Evolutionary conservation across 345 rosid species (phyloP), one percentile per base, ranked within the genome.

Genomic region (Ceriops zippeliana): DNA sequence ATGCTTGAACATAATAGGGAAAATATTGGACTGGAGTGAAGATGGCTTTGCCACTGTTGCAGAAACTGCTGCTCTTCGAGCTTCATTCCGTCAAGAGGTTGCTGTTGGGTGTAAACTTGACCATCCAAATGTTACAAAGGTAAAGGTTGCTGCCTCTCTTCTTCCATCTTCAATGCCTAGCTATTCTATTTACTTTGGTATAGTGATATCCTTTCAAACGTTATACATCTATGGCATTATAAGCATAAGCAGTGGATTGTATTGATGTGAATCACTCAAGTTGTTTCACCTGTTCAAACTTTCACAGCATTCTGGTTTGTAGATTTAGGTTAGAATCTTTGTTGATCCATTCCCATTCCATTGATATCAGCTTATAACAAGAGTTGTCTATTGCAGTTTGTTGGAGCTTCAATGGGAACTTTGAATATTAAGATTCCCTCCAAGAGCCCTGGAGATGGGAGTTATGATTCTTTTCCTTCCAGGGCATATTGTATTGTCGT

Each of bases 371-470:
- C n/a, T 42, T 61, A 17, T 67, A 61, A 67, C 61, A 31, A 9
- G 8, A 51, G 64, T 56, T 63, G 22, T 63, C 22, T 51, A 21
- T 31, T 72, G n/a, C 66, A 76, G 80, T 76, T 76, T 72, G 69
- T 76, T 54, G 80, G 80, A 76, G 80, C 80, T 37, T 76, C 80
- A 35, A 72, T 76, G 80, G 80, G 76, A 21, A 76, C 80, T 62
- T 76, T 76, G 20, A 72, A 71, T 63, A 76, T 76, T 32, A 76
- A 72, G 72, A 58, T 76, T 26, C 80, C 76, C 37, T n/a, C 68
- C 37, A 30, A 64, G 46, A 62, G 63, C 61, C 46, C 74, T 52
- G 27, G 31, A 20, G 59, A 60, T 51, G 76, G 65, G 2, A 30
- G 62, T 42, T n/a, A 49, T 60, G 61, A 71, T 32, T 66, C 76